Conservation (phyloP, 495 filamentous ascomycete species). For the Cudoniella acicularis region DNA sequence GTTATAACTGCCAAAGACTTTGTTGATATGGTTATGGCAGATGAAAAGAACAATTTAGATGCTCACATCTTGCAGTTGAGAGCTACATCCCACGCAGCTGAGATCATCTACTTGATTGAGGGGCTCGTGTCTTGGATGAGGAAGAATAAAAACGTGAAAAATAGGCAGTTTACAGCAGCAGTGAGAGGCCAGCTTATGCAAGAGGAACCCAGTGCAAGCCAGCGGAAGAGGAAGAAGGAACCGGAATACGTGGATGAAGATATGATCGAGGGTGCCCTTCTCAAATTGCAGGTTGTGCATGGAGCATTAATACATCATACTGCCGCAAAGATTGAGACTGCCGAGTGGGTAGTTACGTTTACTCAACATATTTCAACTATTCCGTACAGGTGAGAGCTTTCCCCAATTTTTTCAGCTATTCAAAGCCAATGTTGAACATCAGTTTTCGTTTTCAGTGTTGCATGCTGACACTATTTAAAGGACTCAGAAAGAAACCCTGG, state of each 20-base stretch:
- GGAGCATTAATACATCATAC: conserved; percentile 70
- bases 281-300: conserved; percentile 68
- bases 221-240: conserved; percentile 35
- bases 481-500: conserved; percentile 34
- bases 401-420: too few relatives aligned
- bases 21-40: conserved; percentile 53
- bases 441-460: too few relatives aligned
- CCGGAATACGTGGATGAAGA: conserved; percentile 64
- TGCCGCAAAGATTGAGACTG: conserved; percentile 55
- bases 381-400: conserved; percentile 54
- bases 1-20: conserved; percentile 66
- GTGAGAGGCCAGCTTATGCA: conserved; percentile 53
- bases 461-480: conserved; percentile 17
- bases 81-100: conserved; percentile 45
- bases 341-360: conserved; percentile 74
- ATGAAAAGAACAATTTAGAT: conserved; percentile 49
- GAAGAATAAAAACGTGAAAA: conserved; percentile 64
- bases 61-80: conserved; percentile 56
- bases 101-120: conserved; percentile 74
- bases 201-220: conserved; percentile 22
- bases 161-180: conserved; percentile 62
- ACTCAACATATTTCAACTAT: conserved; percentile 78
- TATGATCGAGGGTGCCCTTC: conserved; percentile 67
- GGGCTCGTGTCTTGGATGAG: conserved; percentile 64
- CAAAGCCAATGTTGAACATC: too few relatives aligned